phyloP scores from a whole-genome alignment of 2,329 filamentous ascomycete species.

The Verticillium nonalfalfae region DNA sequence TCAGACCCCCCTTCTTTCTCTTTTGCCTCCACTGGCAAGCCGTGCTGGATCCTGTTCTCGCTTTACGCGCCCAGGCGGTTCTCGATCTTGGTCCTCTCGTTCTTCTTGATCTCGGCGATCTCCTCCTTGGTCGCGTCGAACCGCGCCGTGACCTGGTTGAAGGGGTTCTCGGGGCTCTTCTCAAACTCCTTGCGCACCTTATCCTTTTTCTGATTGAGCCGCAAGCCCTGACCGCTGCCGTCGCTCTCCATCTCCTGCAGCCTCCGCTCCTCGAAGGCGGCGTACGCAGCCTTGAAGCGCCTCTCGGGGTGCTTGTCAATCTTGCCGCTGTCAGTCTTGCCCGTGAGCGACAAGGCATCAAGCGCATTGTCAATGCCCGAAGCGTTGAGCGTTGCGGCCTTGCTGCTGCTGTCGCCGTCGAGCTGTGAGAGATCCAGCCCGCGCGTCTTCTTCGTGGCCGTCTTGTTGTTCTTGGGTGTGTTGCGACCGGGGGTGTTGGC shows the following conservation, averaged over 20 bases:
- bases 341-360: slow-evolving; percentile 69
- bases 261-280: slow-evolving; percentile 73
- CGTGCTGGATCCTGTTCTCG: not conserved
- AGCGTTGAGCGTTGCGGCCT: slow-evolving; percentile 60
- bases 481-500: slow-evolving; percentile 50
- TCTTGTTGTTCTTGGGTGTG: slow-evolving; percentile 61
- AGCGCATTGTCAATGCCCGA: slow-evolving; percentile 90
- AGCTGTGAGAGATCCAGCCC: slow-evolving; percentile 73
- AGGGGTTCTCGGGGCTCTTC: slow-evolving; percentile 90
- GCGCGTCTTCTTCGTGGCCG: slow-evolving; percentile 61
- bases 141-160: slow-evolving; percentile 72
- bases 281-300: slow-evolving; percentile 79
- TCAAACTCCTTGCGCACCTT: slow-evolving; percentile 88
- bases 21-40: not conserved
- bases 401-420: slow-evolving; percentile 44
- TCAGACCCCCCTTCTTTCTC: not conserved
- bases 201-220: slow-evolving; percentile 79
- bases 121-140: slow-evolving; percentile 81
- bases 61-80: slow-evolving; percentile 44
- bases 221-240: slow-evolving; percentile 62
- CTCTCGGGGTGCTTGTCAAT: slow-evolving; percentile 86
- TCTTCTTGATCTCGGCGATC: slow-evolving; percentile 54
- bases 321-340: slow-evolving; percentile 51
- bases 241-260: slow-evolving; percentile 82
- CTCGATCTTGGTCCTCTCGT: slow-evolving; percentile 72